phyloP scores from a whole-genome alignment of 2,329 filamentous ascomycete genomes.

The Fusarium graminum region DNA sequence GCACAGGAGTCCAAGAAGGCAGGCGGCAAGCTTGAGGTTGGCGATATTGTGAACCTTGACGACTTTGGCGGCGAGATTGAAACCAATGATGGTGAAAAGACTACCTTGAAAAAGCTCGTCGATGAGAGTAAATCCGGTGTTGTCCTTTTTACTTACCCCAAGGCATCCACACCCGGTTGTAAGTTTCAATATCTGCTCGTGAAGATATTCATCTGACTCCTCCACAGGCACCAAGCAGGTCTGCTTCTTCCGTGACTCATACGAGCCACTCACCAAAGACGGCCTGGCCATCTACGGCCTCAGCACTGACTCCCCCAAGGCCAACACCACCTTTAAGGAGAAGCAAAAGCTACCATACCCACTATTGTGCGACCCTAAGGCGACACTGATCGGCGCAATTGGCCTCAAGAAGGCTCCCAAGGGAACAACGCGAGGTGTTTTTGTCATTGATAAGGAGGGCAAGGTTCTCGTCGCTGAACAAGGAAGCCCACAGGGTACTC shows the following conservation, averaged over 20 bases:
- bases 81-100: slow-evolving; percentile 85
- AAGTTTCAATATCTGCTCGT: slow-evolving; percentile 57
- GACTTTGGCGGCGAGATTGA: slow-evolving; percentile 79
- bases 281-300: slow-evolving; percentile 92
- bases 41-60: slow-evolving; percentile 68
- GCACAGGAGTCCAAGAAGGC: slow-evolving; percentile 52
- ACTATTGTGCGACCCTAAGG: slow-evolving; percentile 84
- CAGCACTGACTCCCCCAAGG: slow-evolving; percentile 86
- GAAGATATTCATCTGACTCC: slow-evolving; percentile 13
- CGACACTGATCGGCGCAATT: slow-evolving; percentile 83
- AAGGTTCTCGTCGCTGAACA: slow-evolving; percentile 81
- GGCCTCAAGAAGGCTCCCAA: slow-evolving; percentile 89
- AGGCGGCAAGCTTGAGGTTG: slow-evolving; percentile 62
- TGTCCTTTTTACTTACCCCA: slow-evolving; percentile 95
- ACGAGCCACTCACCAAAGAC: slow-evolving; percentile 78
- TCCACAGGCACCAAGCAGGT: slow-evolving; percentile 88
- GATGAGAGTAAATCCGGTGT: slow-evolving; percentile 87
- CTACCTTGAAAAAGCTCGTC: slow-evolving; percentile 82
- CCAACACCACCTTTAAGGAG: slow-evolving; percentile 91
- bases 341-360: slow-evolving; percentile 92
- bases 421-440: slow-evolving; percentile 87
- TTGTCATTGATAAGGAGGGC: slow-evolving; percentile 84
- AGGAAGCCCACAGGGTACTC: slow-evolving; percentile 82
- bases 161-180: slow-evolving; percentile 95
- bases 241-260: slow-evolving; percentile 91